These are phyloP conservation scores for Exsudoporus frostii DNA, from an alignment of 768 basidiomycete genomes.

Conservation along the genomic window DNA sequence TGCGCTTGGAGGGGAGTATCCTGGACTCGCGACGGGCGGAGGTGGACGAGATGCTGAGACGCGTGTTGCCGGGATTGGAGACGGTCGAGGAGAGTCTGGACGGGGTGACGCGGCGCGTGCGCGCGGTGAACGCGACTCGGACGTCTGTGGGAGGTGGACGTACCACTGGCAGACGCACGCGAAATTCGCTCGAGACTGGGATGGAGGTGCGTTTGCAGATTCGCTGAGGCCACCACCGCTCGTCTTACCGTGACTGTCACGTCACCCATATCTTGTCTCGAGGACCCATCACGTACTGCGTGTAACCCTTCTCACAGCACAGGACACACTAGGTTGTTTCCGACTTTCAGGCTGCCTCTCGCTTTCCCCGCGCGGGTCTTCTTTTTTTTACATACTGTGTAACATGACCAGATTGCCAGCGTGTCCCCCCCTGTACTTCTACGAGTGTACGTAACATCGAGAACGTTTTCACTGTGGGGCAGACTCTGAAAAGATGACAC, in stretches of 20 bases:
- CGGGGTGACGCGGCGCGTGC: conserved; percentile 13
- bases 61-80: conserved; percentile 20
- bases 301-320: neutral
- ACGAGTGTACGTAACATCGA: no score
- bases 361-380: no score
- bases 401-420: no score
- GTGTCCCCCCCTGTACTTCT: no score
- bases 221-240: neutral
- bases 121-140: conserved; percentile 1
- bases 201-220: neutral
- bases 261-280: neutral
- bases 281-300: neutral
- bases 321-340: no score
- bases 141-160: neutral
- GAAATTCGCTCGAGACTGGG: conserved; percentile 10
- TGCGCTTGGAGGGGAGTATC: conserved; percentile 16
- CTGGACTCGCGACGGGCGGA: conserved; percentile 12
- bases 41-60: conserved; percentile 18
- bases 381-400: no score
- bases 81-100: conserved; percentile 23
- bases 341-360: no score
- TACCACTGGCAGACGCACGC: conserved; percentile 12
- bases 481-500: no score
- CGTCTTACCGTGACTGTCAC: neutral
- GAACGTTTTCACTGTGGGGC: no score